phyloP scores from a whole-genome alignment of 140 eudicot genomes.

The Stevia rebaudiana region DNA sequence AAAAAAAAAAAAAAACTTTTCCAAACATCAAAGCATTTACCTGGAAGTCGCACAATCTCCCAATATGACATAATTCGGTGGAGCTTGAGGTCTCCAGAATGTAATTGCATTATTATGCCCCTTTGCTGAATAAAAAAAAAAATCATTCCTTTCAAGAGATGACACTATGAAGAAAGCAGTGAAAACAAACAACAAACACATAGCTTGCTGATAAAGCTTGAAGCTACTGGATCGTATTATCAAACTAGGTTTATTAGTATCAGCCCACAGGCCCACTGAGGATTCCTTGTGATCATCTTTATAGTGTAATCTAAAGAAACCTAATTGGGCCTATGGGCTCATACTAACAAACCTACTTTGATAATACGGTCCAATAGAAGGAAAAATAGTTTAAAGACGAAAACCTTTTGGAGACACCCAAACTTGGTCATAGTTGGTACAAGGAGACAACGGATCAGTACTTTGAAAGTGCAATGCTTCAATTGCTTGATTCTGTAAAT shows the following conservation, averaged over 20 bases:
- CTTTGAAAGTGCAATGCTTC: constrained; percentile 69
- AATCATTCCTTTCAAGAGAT: neutral
- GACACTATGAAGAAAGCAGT: constrained; percentile 9
- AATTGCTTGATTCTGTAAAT: constrained; percentile 78
- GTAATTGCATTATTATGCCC: constrained; percentile 61
- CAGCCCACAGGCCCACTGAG: no score
- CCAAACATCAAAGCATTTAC: constrained; percentile 29
- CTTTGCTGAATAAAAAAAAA: constrained; percentile 41
- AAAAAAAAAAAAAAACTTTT: no score
- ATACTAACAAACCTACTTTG: no score
- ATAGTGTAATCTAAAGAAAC: no score
- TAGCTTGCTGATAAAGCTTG: neutral
- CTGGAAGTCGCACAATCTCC: constrained; percentile 99
- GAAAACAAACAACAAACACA: constrained; percentile 3
- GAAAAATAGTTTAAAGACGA: neutral
- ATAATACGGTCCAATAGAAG: no score
- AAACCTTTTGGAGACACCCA: constrained; percentile 92
- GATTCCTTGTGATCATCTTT: no score
- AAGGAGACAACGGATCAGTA: constrained; percentile 82
- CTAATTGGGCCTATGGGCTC: no score
- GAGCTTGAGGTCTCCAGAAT: constrained; percentile 98
- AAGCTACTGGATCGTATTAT: no score
- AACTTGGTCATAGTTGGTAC: constrained; percentile 73
- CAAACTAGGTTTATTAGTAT: no score
- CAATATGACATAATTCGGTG: constrained; percentile 79